Evolutionary conservation across 495 filamentous ascomycete genomes (phyloP).

Genomic region (Aspergillus sclerotiicarbonarius): DNA sequence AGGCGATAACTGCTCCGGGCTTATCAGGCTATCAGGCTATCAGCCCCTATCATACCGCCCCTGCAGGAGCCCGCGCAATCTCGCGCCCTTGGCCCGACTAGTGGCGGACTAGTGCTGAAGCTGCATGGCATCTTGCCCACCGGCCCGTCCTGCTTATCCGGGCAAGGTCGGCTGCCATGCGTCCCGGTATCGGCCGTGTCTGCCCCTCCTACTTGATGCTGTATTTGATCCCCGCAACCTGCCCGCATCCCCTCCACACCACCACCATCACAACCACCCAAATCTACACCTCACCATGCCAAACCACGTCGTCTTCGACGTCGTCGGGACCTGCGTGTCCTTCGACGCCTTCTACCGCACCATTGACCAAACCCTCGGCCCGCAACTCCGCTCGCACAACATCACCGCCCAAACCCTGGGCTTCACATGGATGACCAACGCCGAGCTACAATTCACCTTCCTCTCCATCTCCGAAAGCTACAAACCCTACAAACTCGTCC

Average conservation of each 20-base stretch:
- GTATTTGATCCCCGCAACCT: background rate
- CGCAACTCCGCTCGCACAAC: slow-evolving; percentile 24
- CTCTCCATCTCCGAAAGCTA: slow-evolving; percentile 39
- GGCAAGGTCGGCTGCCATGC: background rate
- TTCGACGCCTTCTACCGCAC: slow-evolving; percentile 33
- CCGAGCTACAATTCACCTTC: slow-evolving; percentile 41
- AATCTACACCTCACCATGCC: slow-evolving; percentile 3
- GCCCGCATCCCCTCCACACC: background rate
- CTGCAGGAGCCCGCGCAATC: too few species aligned
- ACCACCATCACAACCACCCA: background rate
- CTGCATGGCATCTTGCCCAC: background rate
- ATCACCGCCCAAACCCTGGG: slow-evolving; percentile 35
- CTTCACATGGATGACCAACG: slow-evolving; percentile 41
- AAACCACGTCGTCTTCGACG: slow-evolving; percentile 40
- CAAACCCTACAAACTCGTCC: slow-evolving; percentile 30
- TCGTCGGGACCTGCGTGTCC: slow-evolving; percentile 42
- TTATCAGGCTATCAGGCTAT: too few species aligned
- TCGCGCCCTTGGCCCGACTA: background rate
- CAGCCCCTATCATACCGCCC: too few species aligned
- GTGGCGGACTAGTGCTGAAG: background rate
- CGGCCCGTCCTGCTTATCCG: background rate
- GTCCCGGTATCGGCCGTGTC: background rate
- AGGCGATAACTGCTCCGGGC: too few species aligned
- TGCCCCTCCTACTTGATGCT: background rate
- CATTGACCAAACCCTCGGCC: slow-evolving; percentile 31